Conservation (phyloP, 495 filamentous ascomycete species). For the Podospora tetraspora region DNA sequence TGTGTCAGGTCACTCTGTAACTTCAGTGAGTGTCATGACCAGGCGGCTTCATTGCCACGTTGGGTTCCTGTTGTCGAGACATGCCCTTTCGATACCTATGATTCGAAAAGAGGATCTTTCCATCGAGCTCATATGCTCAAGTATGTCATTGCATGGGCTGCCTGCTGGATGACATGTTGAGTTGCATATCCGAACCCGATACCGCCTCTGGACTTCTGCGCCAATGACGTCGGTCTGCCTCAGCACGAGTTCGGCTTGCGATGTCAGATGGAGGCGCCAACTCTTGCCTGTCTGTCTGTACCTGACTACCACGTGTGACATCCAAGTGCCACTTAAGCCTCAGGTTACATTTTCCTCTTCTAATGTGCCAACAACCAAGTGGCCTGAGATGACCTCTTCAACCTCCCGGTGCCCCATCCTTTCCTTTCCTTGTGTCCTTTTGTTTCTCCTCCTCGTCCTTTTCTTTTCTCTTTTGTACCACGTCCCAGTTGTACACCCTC, state of each 20-base stretch:
- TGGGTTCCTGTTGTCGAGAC: background rate
- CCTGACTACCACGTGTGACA: background rate
- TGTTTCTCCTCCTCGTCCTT: slow-evolving; percentile 58
- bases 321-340: background rate
- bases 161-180: background rate
- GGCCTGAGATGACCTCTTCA: slow-evolving; percentile 5
- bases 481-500: slow-evolving; percentile 98
- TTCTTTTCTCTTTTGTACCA: slow-evolving; percentile 88
- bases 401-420: slow-evolving; percentile 22
- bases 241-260: background rate
- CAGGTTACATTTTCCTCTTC: background rate
- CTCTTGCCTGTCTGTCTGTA: background rate
- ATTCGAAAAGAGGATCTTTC: background rate
- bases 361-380: background rate
- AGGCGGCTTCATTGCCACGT: background rate
- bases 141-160: background rate
- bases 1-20: background rate
- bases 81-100: background rate
- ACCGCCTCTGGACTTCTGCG: background rate
- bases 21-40: background rate
- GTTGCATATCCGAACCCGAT: background rate
- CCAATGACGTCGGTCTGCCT: background rate
- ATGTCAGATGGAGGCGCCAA: background rate
- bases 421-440: slow-evolving; percentile 40
- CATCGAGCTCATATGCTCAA: background rate